Evolutionary conservation across 495 filamentous ascomycete genomes (phyloP).

Genomic region (Penicillium samsonianum): DNA sequence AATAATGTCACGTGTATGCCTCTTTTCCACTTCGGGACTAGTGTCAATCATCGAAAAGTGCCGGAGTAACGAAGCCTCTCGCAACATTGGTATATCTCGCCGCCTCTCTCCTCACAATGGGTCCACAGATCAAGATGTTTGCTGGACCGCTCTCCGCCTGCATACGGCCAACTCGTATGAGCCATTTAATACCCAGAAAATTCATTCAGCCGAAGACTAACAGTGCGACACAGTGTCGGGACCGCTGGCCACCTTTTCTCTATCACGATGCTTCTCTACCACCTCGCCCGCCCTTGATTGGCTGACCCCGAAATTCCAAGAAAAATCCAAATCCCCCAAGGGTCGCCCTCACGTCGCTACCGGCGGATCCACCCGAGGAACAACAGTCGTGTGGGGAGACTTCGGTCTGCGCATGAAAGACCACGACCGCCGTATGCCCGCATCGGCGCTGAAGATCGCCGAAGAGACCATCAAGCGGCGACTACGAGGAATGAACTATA

Average conservation of each 20-base stretch:
- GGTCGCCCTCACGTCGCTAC: conserved; percentile 85
- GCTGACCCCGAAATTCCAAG: conserved; percentile 75
- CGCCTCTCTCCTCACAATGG: conserved; percentile 34
- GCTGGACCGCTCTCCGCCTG: conserved; percentile 40
- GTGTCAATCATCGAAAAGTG: conserved; percentile 36
- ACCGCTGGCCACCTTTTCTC: conserved; percentile 34
- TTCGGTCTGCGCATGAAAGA: conserved; percentile 93
- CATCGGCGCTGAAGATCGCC: conserved; percentile 81
- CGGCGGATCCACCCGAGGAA: conserved; percentile 87
- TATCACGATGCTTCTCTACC: conserved; percentile 70
- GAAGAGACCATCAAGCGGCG: conserved; percentile 89
- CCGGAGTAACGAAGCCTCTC: conserved; percentile 23
- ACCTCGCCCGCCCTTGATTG: conserved; percentile 66
- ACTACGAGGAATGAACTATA: conserved; percentile 88
- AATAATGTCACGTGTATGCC: conserved; percentile 29
- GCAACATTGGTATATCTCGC: conserved; percentile 17
- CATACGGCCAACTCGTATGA: conserved; percentile 41
- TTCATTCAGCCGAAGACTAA: conserved; percentile 24
- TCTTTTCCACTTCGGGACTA: conserved; percentile 26
- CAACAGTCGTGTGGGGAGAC: conserved; percentile 94
- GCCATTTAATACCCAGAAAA: conserved; percentile 3
- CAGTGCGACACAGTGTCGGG: conserved; percentile 33
- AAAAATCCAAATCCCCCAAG: conserved; percentile 84
- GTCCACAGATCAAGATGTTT: conserved; percentile 41
- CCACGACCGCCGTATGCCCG: conserved; percentile 87